phyloP scores from a whole-genome alignment of 2,329 filamentous ascomycete genomes.

The Grosmannia huntii region DNA sequence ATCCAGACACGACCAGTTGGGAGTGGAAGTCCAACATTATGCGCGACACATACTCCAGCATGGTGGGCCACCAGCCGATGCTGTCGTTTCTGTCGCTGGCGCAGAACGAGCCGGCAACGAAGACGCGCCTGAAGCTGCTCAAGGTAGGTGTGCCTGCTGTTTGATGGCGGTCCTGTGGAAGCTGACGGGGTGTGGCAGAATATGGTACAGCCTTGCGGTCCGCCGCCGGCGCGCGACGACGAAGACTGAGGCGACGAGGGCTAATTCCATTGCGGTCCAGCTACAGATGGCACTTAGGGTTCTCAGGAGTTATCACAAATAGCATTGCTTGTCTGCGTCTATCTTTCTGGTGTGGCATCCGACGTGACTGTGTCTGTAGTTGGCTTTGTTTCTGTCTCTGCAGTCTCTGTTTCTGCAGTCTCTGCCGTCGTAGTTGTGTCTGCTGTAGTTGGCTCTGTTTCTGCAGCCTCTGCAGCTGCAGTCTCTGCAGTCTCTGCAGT shows the following conservation, averaged over 20 bases:
- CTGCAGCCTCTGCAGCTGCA: not conserved
- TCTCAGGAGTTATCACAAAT: no score
- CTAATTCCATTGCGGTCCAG: no score
- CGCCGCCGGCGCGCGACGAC: not conserved
- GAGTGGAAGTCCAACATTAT: slow-evolving; percentile 95
- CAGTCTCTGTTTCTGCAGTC: not conserved
- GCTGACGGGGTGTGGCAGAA: not conserved
- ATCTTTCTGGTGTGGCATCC: not conserved
- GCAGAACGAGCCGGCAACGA: slow-evolving; percentile 71
- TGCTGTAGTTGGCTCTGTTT: not conserved
- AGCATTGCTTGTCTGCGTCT: no score
- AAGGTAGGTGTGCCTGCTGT: slow-evolving; percentile 34
- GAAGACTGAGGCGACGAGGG: not conserved
- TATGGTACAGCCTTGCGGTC: not conserved
- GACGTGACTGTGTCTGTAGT: no score
- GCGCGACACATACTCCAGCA: slow-evolving; percentile 81
- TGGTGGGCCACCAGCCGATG: slow-evolving; percentile 79
- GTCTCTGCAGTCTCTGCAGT: not conserved
- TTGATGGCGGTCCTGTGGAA: no score
- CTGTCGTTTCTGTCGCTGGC: slow-evolving; percentile 83
- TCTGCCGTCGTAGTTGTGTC: not conserved
- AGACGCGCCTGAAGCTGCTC: slow-evolving; percentile 67
- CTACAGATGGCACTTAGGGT: no score
- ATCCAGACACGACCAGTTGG: slow-evolving; percentile 93
- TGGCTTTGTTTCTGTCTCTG: no score